Percentiles rank a stretch among this genome's conserved stretches.
Conservation (phyloP, 2,329 filamentous ascomycete species). For the Curvularia lunata region DNA sequence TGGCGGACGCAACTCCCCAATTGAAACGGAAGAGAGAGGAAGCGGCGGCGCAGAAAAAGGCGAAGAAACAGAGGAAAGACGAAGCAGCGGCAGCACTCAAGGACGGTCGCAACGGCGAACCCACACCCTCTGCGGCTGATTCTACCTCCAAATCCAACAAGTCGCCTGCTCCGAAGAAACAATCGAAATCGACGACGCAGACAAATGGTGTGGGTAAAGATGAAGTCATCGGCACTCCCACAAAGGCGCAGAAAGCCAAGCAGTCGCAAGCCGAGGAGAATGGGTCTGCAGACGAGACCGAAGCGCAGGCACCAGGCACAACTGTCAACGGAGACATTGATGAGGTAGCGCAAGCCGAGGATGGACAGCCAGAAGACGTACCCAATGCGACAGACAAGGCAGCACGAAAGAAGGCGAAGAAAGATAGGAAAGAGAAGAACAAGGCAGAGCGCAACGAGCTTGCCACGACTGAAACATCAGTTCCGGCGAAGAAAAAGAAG, state of each 20-base stretch:
- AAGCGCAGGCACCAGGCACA: slow-evolving; percentile 11
- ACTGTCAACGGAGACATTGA: background rate
- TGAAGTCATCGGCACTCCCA: slow-evolving; percentile 17
- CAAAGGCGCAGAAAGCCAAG: slow-evolving; percentile 10
- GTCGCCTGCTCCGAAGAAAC: slow-evolving; percentile 20
- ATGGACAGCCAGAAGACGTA: slow-evolving; percentile 2
- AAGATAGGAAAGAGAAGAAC: slow-evolving; percentile 15
- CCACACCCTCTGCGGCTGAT: slow-evolving; percentile 19
- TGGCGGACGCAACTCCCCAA: slow-evolving; percentile 36
- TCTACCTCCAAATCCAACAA: slow-evolving; percentile 22
- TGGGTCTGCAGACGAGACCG: background rate
- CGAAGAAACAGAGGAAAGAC: slow-evolving; percentile 38
- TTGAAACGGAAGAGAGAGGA: slow-evolving; percentile 43
- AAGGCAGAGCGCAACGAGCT: slow-evolving; percentile 9
- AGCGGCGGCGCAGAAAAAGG: slow-evolving; percentile 36
- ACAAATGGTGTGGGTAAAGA: slow-evolving; percentile 16
- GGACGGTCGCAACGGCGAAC: slow-evolving; percentile 21
- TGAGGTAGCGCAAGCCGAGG: background rate
- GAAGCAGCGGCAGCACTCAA: slow-evolving; percentile 23
- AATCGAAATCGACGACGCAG: slow-evolving; percentile 20
- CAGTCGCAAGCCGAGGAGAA: slow-evolving; percentile 12
- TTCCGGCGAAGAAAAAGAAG: slow-evolving; percentile 30
- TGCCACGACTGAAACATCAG: slow-evolving; percentile 3
- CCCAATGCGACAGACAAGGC: slow-evolving; percentile 15
- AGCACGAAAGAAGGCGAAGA: slow-evolving; percentile 20